Percentiles rank a stretch among this genome's conserved stretches.
Conservation (phyloP, 331 rosid species). For the Malus hybrid region DNA sequence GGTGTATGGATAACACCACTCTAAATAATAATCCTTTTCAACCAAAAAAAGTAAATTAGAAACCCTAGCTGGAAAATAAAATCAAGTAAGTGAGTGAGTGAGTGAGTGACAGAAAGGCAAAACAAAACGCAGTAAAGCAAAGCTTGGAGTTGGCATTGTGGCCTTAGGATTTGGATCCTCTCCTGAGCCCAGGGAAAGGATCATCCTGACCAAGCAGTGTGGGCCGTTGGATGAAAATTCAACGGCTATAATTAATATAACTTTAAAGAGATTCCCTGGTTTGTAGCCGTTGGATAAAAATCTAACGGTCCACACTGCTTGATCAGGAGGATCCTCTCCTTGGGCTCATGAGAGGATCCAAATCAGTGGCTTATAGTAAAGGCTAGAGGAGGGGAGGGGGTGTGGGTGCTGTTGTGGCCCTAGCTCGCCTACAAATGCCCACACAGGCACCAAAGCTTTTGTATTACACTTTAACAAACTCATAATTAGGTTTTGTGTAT, state of each 20-base stretch:
- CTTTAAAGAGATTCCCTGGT: too few relatives aligned
- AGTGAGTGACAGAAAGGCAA: slow-evolving; percentile 3
- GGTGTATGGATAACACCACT: too few relatives aligned
- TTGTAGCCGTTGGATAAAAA: too few relatives aligned
- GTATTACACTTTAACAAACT: slow-evolving; percentile 22
- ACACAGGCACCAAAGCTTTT: not conserved
- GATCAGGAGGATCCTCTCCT: too few relatives aligned
- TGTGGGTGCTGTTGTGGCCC: not conserved
- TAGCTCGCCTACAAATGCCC: slow-evolving; percentile 12
- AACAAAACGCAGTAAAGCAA: not conserved
- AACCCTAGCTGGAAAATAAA: not conserved
- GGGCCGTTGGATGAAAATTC: too few relatives aligned
- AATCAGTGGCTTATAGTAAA: not conserved
- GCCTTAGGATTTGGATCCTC: not conserved
- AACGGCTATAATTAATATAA: too few relatives aligned
- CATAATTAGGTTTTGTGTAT: slow-evolving; percentile 11
- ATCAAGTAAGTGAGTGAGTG: not conserved
- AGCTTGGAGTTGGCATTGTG: not conserved
- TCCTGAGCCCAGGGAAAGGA: too few relatives aligned
- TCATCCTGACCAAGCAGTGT: too few relatives aligned
- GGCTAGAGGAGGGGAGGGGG: slow-evolving; percentile 16
- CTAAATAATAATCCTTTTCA: too few relatives aligned
- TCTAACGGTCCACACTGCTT: too few relatives aligned
- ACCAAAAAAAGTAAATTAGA: too few relatives aligned
- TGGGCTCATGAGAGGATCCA: too few relatives aligned